phyloP scores from a whole-genome alignment of 176 grass and related monocot genomes.

The Zoysia pacifica region DNA sequence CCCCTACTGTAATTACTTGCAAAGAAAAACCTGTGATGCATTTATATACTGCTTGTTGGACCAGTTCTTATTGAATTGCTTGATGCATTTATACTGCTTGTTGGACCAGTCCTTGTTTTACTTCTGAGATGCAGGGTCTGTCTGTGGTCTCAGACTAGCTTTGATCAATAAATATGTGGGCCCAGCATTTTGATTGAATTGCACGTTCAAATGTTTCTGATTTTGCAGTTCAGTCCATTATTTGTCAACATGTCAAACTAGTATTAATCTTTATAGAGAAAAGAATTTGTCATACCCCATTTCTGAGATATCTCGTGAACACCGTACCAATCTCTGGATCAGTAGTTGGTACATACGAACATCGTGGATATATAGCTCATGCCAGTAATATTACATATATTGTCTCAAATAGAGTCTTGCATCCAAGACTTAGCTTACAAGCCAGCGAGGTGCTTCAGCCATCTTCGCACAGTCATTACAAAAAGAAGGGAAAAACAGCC shows the following conservation, averaged over 20 bases:
- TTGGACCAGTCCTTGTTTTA: constrained; percentile 5
- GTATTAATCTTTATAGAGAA: neutral
- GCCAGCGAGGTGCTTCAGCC: too few relatives aligned
- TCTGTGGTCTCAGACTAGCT: constrained; percentile 7
- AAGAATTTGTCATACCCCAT: neutral
- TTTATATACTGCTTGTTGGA: constrained; percentile 41
- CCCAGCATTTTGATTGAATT: constrained; percentile 17
- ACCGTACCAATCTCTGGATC: too few relatives aligned
- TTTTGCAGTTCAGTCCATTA: constrained; percentile 13
- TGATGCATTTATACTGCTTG: constrained; percentile 42
- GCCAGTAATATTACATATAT: too few relatives aligned
- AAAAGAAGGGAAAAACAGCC: too few relatives aligned
- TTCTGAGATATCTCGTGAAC: too few relatives aligned
- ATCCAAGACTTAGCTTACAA: too few relatives aligned
- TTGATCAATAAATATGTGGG: constrained; percentile 22
- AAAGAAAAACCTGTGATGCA: constrained; percentile 2
- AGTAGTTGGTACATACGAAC: too few relatives aligned
- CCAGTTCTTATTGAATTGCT: neutral
- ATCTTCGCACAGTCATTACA: too few relatives aligned
- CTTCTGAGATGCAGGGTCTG: neutral
- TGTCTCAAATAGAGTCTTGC: too few relatives aligned
- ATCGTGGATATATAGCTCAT: too few relatives aligned
- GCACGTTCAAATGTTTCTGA: constrained; percentile 11
- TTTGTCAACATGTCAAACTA: neutral
- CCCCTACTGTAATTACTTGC: too few relatives aligned